Conservation (phyloP, 768 basidiomycete genomes). For the Mycena indigotica region DNA sequence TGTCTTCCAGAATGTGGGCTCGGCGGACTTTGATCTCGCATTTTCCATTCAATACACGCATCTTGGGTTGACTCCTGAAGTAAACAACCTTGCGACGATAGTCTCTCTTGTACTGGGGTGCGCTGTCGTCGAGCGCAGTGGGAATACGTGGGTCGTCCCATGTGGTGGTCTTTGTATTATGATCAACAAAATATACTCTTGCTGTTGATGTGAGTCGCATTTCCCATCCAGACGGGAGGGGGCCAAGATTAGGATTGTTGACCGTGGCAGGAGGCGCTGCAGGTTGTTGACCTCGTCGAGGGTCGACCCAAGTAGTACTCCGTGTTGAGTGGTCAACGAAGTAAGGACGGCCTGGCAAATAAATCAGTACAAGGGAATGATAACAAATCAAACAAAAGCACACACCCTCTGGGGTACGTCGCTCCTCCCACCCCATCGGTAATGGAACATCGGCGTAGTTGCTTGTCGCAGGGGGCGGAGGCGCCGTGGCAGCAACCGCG, state of each 20-base stretch:
- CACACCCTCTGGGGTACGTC: constrained; percentile 75
- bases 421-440: constrained; percentile 91
- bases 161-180: constrained; percentile 84
- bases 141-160: constrained; percentile 94
- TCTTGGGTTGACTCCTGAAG: constrained; percentile 87
- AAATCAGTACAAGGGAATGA: background rate
- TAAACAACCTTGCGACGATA: constrained; percentile 91
- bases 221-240: constrained; percentile 91
- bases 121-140: constrained; percentile 78
- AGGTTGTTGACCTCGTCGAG: constrained; percentile 58
- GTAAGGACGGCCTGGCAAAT: constrained; percentile 53
- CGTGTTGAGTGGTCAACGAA: constrained; percentile 76
- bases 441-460: constrained; percentile 68
- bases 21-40: constrained; percentile 86
- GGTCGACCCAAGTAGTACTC: constrained; percentile 92
- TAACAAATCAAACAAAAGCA: background rate
- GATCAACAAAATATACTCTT: constrained; percentile 91
- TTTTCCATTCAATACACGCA: constrained; percentile 76
- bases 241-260: constrained; percentile 67
- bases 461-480: constrained; percentile 32
- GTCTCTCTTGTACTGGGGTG: constrained; percentile 95
- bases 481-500: constrained; percentile 12
- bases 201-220: constrained; percentile 87
- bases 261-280: constrained; percentile 50
- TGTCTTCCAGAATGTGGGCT: constrained; percentile 82